Base-by-base conservation (phyloP, 2,329 filamentous ascomycete species). In the Albophoma yamanashiensis region DNA sequence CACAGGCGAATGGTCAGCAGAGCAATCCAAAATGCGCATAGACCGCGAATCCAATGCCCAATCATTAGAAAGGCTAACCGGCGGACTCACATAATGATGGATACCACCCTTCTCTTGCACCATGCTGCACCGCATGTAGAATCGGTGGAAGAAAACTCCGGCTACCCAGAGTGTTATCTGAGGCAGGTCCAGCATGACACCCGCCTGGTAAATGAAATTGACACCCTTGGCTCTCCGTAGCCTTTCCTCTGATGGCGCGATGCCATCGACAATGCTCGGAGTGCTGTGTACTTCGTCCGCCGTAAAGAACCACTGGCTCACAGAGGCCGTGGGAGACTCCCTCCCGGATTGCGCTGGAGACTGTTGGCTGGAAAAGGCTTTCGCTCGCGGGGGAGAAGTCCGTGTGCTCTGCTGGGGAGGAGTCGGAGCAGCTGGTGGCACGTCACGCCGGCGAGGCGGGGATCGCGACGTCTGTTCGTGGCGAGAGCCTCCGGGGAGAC, bases 161-260 rank as follows among this genome's bases (percentile, higher is more conserved):
- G 94, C 94, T 0, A 95, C 95, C 74, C 89, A 92, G 50, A 99
- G 80, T 0, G 94, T 97, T 60, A 94, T 85, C 73, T 97, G 92
- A 15, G 93, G 93, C 57, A 97, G 79, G 71, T 96, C 93, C 58
- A 97, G 83, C 78, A 96, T 86, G 65, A 96, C 91, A 64, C 93
- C 94, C 53, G 93, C 91, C 73, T 97, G 92, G 64, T 91, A 88
- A 68, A 99, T 96, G 75, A 99, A 99, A 73, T 96, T 96, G 70
- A 97, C 88, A 55, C 94, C 93, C 73, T 97, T 97, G 62, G 89
- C 88, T 60, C 94, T 85, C 61, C 89, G 82, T 64, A 89, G 82
- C 63, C 91, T 82, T 76, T 97, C 94, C 70, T 94, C 87, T 38
- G 86, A 83, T 4, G 86, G 81, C 11, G 85, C 73, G 71, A 97